Percentiles rank a stretch among this genome's conserved stretches.
Evolutionary conservation across 2,329 filamentous ascomycete species (phyloP).

Genomic region (Hypoxylon sp.): DNA sequence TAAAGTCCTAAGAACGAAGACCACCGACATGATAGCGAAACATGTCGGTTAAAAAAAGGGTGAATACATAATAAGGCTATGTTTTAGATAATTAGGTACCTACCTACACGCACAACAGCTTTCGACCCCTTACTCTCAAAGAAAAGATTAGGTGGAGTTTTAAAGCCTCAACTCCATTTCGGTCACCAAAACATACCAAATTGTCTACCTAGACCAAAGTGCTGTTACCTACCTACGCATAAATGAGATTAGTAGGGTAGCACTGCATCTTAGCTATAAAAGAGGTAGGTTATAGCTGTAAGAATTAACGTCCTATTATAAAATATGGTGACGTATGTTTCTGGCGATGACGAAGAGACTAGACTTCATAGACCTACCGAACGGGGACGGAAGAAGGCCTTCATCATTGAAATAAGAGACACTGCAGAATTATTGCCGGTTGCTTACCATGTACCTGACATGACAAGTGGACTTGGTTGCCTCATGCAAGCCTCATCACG

Average conservation of each 20-base stretch:
- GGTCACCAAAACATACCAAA: not conserved
- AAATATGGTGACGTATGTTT: not conserved
- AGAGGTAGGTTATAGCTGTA: not conserved
- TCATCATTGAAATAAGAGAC: too few relatives aligned
- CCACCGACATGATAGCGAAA: not conserved
- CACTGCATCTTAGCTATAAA: not conserved
- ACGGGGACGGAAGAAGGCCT: too few relatives aligned
- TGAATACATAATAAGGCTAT: too few relatives aligned
- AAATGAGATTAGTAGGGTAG: not conserved
- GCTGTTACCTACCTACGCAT: not conserved
- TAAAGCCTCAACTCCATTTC: not conserved
- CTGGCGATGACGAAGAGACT: not conserved
- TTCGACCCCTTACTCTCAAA: not conserved
- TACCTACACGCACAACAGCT: not conserved
- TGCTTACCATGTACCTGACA: not conserved
- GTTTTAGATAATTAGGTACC: not conserved
- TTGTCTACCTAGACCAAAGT: not conserved
- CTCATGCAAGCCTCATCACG: conserved; percentile 1
- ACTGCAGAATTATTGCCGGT: not conserved
- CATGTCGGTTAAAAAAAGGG: not conserved
- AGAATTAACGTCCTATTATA: not conserved
- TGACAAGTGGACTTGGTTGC: not conserved
- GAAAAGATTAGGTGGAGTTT: not conserved
- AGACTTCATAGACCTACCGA: not conserved
- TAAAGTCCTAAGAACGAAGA: not conserved